These are phyloP conservation scores for Chaetomium olivaceum DNA, from an alignment of 2,329 filamentous ascomycete genomes.

Conservation along the genomic window DNA sequence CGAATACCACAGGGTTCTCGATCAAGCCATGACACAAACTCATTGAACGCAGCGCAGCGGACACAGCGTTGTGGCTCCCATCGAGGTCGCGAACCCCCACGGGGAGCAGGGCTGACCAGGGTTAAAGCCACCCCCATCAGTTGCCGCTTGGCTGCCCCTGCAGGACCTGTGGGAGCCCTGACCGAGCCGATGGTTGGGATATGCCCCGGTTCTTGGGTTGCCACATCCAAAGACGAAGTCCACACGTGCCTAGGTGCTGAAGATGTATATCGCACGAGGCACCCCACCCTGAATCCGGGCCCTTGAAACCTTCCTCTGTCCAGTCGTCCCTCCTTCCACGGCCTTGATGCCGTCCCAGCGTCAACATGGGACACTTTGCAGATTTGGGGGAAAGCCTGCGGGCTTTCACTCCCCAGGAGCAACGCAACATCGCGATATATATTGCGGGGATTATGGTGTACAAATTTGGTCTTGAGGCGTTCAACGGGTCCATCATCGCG, in stretches of 20 bases:
- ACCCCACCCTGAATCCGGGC: conserved; percentile 3
- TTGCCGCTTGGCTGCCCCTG: background rate
- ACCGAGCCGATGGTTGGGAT: conserved; percentile 10
- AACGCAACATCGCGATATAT: conserved; percentile 49
- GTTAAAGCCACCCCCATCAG: background rate
- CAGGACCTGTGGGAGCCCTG: background rate
- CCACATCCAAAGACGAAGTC: background rate
- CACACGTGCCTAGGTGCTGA: conserved; percentile 6
- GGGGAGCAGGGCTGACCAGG: conserved; percentile 6
- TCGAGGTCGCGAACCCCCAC: conserved; percentile 7
- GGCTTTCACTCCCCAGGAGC: conserved; percentile 40
- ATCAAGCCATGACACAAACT: background rate
- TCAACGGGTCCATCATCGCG: conserved; percentile 52
- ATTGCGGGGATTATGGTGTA: conserved; percentile 53
- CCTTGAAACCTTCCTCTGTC: background rate
- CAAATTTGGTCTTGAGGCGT: conserved; percentile 54
- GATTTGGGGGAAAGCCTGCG: conserved; percentile 22
- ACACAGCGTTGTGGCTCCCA: background rate
- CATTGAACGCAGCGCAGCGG: background rate
- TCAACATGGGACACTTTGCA: conserved; percentile 25
- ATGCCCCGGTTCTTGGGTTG: background rate
- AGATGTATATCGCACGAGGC: conserved; percentile 16
- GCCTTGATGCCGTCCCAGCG: conserved; percentile 4
- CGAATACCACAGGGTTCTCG: background rate
- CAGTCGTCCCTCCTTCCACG: background rate